phyloP scores from a whole-genome alignment of 176 grass and related monocot species.

The Saccharum officinarum region DNA sequence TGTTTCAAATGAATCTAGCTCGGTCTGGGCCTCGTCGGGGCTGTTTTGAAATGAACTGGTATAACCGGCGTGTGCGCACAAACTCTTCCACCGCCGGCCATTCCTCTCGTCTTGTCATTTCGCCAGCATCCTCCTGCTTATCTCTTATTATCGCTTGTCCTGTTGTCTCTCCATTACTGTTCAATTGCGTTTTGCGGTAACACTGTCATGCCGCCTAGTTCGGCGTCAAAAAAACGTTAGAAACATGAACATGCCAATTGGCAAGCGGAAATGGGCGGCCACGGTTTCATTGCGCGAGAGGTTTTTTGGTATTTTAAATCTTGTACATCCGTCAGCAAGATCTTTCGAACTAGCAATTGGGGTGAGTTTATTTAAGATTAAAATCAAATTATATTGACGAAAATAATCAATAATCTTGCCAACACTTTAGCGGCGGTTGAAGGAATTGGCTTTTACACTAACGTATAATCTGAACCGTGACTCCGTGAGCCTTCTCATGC shows the following conservation, averaged over 20 bases:
- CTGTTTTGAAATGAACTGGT: not conserved
- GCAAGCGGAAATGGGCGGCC: not conserved
- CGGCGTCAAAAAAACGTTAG: not conserved
- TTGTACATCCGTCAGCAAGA: too few species aligned
- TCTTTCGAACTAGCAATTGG: not conserved
- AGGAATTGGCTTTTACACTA: too few species aligned
- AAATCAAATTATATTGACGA: too few species aligned
- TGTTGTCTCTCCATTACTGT: not conserved
- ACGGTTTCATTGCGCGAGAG: not conserved
- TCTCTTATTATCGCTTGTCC: not conserved
- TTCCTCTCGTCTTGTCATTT: not conserved
- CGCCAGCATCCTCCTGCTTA: not conserved
- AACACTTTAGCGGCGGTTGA: too few species aligned
- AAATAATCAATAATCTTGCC: too few species aligned
- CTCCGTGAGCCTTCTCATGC: too few species aligned
- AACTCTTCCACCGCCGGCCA: not conserved
- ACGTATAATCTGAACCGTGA: too few species aligned
- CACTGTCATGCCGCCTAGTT: not conserved
- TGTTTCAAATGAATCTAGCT: not conserved
- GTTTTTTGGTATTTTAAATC: not conserved
- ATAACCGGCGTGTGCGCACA: not conserved
- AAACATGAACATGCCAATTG: not conserved
- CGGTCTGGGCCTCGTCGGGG: not conserved
- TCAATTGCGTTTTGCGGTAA: not conserved
- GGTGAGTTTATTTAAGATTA: too few species aligned